Percentiles rank a stretch among this genome's conserved stretches.
Conservation (phyloP, 2,329 filamentous ascomycete genomes). For the Cryphonectria parasitica region DNA sequence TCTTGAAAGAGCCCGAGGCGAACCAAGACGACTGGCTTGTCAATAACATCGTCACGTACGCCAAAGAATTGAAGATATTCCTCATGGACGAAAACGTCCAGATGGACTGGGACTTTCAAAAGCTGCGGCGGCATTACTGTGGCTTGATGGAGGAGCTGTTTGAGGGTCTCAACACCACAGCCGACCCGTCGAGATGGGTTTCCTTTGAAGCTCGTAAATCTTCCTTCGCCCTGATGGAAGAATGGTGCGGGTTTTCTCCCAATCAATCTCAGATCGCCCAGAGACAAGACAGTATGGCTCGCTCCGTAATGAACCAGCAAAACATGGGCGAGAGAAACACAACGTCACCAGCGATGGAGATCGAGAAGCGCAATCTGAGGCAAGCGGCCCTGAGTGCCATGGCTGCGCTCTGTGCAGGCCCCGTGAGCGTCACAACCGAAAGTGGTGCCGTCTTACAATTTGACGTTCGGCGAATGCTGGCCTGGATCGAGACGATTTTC, state of each 20-base stretch:
- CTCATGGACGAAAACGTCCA: slow-evolving; percentile 94
- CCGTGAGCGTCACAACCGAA: slow-evolving; percentile 85
- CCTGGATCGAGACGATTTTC: slow-evolving; percentile 96
- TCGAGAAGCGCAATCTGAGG: slow-evolving; percentile 90
- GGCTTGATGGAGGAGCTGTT: slow-evolving; percentile 92
- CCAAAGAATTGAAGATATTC: slow-evolving; percentile 91
- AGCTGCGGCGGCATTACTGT: slow-evolving; percentile 89
- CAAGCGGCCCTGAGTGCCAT: slow-evolving; percentile 93
- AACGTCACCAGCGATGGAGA: slow-evolving; percentile 89
- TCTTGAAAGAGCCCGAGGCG: slow-evolving; percentile 77
- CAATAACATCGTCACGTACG: slow-evolving; percentile 84
- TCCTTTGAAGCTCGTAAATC: slow-evolving; percentile 96
- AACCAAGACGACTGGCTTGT: slow-evolving; percentile 90
- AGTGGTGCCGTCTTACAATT: slow-evolving; percentile 88
- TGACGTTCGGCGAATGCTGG: slow-evolving; percentile 87
- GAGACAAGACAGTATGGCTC: slow-evolving; percentile 84
- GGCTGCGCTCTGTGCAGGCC: slow-evolving; percentile 86
- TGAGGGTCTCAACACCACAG: slow-evolving; percentile 83
- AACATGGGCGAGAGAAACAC: slow-evolving; percentile 75
- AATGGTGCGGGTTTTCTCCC: slow-evolving; percentile 97
- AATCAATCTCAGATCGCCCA: slow-evolving; percentile 82
- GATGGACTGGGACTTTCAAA: slow-evolving; percentile 92
- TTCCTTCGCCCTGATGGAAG: slow-evolving; percentile 95
- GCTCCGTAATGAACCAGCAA: slow-evolving; percentile 81
- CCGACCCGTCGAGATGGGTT: slow-evolving; percentile 90